These are phyloP conservation scores for Rhododendron griersonianum DNA, from an alignment of 148 eudicot genomes.

Conservation along the genomic window DNA sequence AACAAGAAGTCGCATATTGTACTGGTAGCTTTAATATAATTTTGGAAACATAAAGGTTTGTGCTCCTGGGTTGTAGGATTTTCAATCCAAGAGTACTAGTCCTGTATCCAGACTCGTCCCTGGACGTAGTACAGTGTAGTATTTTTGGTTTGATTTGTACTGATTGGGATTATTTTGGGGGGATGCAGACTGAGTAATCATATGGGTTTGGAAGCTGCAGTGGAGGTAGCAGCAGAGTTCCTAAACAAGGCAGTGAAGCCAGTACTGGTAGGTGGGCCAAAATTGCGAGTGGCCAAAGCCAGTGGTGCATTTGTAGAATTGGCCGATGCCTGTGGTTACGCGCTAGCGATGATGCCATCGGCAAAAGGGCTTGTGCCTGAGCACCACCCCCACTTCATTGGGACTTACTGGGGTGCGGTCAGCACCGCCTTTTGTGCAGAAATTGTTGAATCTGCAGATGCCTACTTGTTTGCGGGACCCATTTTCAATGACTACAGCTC, in stretches of 20 bases:
- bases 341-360: constrained; percentile 64
- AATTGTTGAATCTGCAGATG: constrained; percentile 84
- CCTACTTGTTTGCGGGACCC: constrained; percentile 74
- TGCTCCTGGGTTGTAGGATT: neutral
- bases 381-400: constrained; percentile 66
- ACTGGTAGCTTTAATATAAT: neutral
- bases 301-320: constrained; percentile 48
- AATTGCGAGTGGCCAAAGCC: constrained; percentile 58
- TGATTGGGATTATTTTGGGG: neutral
- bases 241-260: constrained; percentile 84
- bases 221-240: constrained; percentile 68
- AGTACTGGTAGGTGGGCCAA: constrained; percentile 74
- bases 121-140: neutral
- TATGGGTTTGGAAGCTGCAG: constrained; percentile 70
- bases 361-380: constrained; percentile 81
- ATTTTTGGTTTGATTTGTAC: neutral
- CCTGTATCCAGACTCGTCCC: neutral
- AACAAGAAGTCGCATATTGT: neutral
- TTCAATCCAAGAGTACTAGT: neutral
- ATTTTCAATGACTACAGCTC: constrained; percentile 87
- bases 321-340: constrained; percentile 62
- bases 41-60: neutral
- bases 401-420: constrained; percentile 84
- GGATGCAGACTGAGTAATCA: constrained; percentile 51
- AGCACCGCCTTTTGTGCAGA: constrained; percentile 78